These are phyloP conservation scores for Porogramme epimiltina DNA, from an alignment of 1,284 basidiomycete genomes.

Conservation along the genomic window DNA sequence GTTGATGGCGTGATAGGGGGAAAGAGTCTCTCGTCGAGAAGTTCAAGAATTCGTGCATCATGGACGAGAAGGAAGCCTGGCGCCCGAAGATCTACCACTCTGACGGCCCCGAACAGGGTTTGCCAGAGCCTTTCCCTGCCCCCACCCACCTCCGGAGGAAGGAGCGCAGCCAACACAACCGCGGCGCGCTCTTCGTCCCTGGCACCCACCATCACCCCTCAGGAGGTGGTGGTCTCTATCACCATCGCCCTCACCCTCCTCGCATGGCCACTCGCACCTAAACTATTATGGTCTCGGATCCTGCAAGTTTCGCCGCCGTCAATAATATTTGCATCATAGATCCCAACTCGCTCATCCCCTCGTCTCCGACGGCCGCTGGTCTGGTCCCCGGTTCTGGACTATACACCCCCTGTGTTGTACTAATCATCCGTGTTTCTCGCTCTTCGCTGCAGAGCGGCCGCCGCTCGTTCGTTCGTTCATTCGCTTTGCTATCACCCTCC, in stretches of 20 bases:
- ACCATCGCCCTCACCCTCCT: slow-evolving; percentile 22
- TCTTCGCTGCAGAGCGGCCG: neutral
- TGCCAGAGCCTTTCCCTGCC: slow-evolving; percentile 79
- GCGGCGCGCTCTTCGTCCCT: slow-evolving; percentile 62
- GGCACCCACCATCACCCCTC: slow-evolving; percentile 22
- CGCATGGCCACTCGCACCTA: slow-evolving; percentile 16
- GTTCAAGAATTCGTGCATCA: slow-evolving; percentile 83
- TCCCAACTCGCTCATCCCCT: neutral
- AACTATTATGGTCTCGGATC: neutral
- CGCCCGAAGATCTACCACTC: slow-evolving; percentile 85
- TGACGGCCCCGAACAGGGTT: slow-evolving; percentile 68
- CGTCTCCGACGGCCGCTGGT: neutral
- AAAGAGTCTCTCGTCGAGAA: slow-evolving; percentile 86
- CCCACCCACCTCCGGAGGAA: slow-evolving; percentile 77
- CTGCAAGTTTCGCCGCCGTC: too few relatives aligned
- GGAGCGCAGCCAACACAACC: slow-evolving; percentile 74
- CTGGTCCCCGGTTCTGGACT: too few relatives aligned
- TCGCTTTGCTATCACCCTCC: neutral
- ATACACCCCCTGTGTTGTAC: neutral
- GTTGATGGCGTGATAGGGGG: slow-evolving; percentile 49
- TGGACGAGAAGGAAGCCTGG: slow-evolving; percentile 82
- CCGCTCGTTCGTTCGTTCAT: neutral
- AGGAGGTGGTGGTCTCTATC: slow-evolving; percentile 19
- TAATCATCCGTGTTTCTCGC: neutral
- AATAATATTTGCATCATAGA: neutral